phyloP scores from a whole-genome alignment of 192 early-diverging fungal genomes.

The Backusella parvicylindrica region DNA sequence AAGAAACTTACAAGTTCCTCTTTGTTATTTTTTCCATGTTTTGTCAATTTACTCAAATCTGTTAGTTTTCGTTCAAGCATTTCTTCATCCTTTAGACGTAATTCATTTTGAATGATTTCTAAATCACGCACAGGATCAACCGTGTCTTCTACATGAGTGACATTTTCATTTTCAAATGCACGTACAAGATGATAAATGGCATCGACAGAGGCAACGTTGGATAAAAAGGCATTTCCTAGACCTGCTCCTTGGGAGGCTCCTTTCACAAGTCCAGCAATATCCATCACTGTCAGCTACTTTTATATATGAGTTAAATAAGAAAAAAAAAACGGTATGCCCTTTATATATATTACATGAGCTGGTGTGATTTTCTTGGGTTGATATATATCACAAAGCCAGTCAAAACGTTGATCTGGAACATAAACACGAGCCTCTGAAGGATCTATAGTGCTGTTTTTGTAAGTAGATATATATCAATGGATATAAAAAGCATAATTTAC shows the following conservation, averaged over 20 bases:
- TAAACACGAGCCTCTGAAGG: slow-evolving; percentile 66
- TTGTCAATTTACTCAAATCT: slow-evolving; percentile 63
- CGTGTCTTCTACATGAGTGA: slow-evolving; percentile 54
- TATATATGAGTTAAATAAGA: not conserved
- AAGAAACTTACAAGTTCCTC: slow-evolving; percentile 59
- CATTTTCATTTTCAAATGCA: slow-evolving; percentile 76
- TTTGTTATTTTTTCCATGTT: slow-evolving; percentile 74
- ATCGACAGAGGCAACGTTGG: slow-evolving; percentile 67
- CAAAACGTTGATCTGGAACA: slow-evolving; percentile 69
- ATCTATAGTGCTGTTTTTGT: slow-evolving; percentile 35
- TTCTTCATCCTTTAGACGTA: slow-evolving; percentile 64
- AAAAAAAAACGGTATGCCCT: not conserved
- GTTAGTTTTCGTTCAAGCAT: slow-evolving; percentile 65
- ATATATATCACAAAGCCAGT: slow-evolving; percentile 60
- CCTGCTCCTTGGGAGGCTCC: slow-evolving; percentile 52
- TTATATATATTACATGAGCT: slow-evolving; percentile 52
- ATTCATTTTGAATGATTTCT: slow-evolving; percentile 76
- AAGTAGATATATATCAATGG: not conserved
- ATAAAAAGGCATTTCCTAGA: slow-evolving; percentile 79
- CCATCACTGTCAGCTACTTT: slow-evolving; percentile 52
- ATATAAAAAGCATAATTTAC: slow-evolving; percentile 2
- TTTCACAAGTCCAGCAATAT: slow-evolving; percentile 84
- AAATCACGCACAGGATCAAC: slow-evolving; percentile 77
- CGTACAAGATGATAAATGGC: slow-evolving; percentile 55
- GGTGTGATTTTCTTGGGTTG: slow-evolving; percentile 58